A percentile compares a stretch with the other conserved stretches of the same genome.
These are phyloP conservation scores for Paramecium sexaurelia DNA, from an alignment of 73 alveolate genomes.

Conservation along the genomic window DNA sequence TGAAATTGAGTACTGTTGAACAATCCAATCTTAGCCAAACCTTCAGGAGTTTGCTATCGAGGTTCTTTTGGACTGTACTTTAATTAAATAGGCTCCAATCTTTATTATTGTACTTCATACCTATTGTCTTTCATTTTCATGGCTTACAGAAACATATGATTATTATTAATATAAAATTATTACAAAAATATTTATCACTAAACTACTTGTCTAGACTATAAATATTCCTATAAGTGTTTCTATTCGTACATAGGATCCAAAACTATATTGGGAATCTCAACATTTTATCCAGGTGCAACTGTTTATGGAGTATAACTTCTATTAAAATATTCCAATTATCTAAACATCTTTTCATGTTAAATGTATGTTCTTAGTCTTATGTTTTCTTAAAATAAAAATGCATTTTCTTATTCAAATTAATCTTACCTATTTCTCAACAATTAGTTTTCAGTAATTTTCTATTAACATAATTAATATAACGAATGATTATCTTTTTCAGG, in stretches of 20 bases:
- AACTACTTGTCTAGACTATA: not conserved
- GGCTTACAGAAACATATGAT: not conserved
- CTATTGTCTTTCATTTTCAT: slow-evolving; percentile 3
- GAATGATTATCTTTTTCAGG: not conserved
- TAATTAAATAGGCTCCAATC: slow-evolving; percentile 15
- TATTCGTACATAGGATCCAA: slow-evolving; percentile 23
- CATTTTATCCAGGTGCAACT: slow-evolving; percentile 1
- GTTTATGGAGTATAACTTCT: not conserved
- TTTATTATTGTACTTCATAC: not conserved
- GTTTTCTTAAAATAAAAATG: not conserved
- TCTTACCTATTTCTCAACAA: not conserved
- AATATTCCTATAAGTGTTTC: not conserved
- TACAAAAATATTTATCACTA: not conserved
- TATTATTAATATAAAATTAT: not conserved
- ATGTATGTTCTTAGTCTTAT: slow-evolving; percentile 11
- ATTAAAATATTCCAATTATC: slow-evolving; percentile 14
- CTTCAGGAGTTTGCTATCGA: slow-evolving; percentile 38
- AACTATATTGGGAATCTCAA: not conserved
- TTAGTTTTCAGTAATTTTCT: not conserved
- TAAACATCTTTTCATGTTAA: slow-evolving; percentile 2
- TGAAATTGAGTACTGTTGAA: slow-evolving; percentile 34
- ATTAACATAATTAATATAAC: slow-evolving; percentile 13
- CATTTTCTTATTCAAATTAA: slow-evolving; percentile 3
- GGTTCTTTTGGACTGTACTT: slow-evolving; percentile 42
- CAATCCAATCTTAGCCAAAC: not conserved